Evolutionary conservation across 1,284 basidiomycete species (phyloP), one percentile per base, ranked within the genome.

Genomic region (Gomphus bonarii): DNA sequence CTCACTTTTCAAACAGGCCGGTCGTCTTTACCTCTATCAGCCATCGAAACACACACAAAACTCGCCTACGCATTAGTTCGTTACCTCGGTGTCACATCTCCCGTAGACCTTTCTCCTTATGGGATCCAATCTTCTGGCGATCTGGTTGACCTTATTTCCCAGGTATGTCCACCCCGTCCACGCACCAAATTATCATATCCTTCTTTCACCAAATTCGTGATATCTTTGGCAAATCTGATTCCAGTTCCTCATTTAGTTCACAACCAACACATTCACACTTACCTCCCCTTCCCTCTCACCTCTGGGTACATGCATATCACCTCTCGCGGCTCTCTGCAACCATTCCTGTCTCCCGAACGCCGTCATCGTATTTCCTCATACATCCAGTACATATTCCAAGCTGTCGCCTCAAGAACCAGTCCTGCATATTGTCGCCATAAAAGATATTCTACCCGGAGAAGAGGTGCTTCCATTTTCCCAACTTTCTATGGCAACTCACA

Each of bases 341-440:
- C 95, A 98, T 66, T 90, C 91, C 0, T 98, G 95, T 65, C 77
- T 81, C 22, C 94, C 95, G 0, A 95, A 97, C 63, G 91, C 88
- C 0, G 90, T 87, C 28, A 79, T 95, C 30, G 91, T 97, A 1
- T 97, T 95, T 67, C 93, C 95, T 40, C 73, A 78, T 14, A 60
- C 72, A 28, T 64, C 75, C 22, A 14, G 57, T 56, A 18, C 28
- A 3, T 30, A 54, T 10, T 62, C 65, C 38, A 60, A 66, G 38
- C 57, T 69, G 2, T 62, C 66, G 3, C 64, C 63, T 33, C 69
- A 75, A 31, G 83, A 86, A 65, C 83, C 85, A 1, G 66, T 75
- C 11, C 82, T 95, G 78, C 78, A 85, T 42, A 75, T 94, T 9
- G 72, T 93, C 14, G 82, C 85, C 0, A 70, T 95, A 14, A 76